Percentiles rank a stretch among this genome's conserved stretches.
Conservation (phyloP, 345 rosid genomes). For the Gossypium bickii region DNA sequence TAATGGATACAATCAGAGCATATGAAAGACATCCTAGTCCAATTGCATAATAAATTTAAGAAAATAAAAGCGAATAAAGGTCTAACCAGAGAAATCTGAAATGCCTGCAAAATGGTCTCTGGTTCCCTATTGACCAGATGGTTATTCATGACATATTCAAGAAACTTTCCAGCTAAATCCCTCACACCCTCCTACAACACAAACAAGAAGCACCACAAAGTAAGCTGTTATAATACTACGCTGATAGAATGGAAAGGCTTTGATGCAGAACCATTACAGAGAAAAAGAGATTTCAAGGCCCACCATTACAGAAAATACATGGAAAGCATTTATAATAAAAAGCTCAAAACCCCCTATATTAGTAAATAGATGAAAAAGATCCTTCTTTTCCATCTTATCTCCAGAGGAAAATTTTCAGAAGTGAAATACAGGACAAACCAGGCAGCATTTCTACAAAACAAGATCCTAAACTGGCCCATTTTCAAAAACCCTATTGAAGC, state of each 20-base stretch:
- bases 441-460: background rate
- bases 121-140: slow-evolving; percentile 55
- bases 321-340: background rate
- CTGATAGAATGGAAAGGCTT: background rate
- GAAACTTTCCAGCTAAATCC: slow-evolving; percentile 49
- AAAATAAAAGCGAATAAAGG: background rate
- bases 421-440: background rate
- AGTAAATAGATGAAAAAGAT: slow-evolving; percentile 7
- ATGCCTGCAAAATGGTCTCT: slow-evolving; percentile 62
- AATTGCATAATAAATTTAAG: background rate
- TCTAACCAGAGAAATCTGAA: slow-evolving; percentile 79
- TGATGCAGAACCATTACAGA: background rate
- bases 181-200: slow-evolving; percentile 61
- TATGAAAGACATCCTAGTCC: background rate
- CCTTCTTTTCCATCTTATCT: background rate
- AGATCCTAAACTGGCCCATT: background rate
- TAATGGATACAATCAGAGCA: background rate
- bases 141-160: slow-evolving; percentile 68
- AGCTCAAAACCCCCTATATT: background rate
- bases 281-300: background rate
- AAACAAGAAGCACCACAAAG: slow-evolving; percentile 12
- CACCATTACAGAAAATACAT: background rate
- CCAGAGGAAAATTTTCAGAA: background rate
- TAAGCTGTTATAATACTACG: background rate
- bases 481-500: background rate